Evolutionary conservation across 225 moss, liverwort and hornwort genomes (phyloP).

Genomic region (Lunularia cruciata): DNA sequence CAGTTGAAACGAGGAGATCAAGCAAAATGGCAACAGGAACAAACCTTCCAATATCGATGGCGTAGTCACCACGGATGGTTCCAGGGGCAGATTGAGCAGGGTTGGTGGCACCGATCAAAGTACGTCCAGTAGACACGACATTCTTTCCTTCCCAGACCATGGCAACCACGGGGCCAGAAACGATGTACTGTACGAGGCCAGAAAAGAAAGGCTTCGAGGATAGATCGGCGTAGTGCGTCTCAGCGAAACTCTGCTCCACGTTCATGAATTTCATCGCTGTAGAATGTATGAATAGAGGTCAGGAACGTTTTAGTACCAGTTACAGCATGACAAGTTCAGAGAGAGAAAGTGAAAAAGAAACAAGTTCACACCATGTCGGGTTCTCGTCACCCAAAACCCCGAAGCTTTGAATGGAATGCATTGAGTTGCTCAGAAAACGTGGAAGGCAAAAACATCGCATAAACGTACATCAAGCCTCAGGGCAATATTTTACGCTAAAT

Average conservation of each 20-base stretch:
- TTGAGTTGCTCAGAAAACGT: background rate
- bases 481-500: too few species aligned
- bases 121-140: slow-evolving; percentile 36
- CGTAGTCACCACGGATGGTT: slow-evolving; percentile 40
- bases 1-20: background rate
- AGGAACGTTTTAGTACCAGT: background rate
- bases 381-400: background rate
- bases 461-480: too few species aligned
- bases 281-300: background rate
- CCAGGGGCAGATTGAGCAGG: slow-evolving; percentile 39
- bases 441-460: too few species aligned
- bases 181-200: slow-evolving; percentile 37
- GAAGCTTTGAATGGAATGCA: background rate
- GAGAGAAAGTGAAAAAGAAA: background rate
- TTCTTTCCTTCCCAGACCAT: slow-evolving; percentile 46
- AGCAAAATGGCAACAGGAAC: background rate
- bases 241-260: slow-evolving; percentile 33
- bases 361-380: background rate
- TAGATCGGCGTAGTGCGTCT: slow-evolving; percentile 44
- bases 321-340: background rate
- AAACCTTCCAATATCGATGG: slow-evolving; percentile 39
- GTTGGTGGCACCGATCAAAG: slow-evolving; percentile 42
- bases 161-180: slow-evolving; percentile 43
- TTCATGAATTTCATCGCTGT: slow-evolving; percentile 30
- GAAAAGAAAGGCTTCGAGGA: slow-evolving; percentile 40